phyloP scores from a whole-genome alignment of 768 basidiomycete genomes.

The Mycena crocata region DNA sequence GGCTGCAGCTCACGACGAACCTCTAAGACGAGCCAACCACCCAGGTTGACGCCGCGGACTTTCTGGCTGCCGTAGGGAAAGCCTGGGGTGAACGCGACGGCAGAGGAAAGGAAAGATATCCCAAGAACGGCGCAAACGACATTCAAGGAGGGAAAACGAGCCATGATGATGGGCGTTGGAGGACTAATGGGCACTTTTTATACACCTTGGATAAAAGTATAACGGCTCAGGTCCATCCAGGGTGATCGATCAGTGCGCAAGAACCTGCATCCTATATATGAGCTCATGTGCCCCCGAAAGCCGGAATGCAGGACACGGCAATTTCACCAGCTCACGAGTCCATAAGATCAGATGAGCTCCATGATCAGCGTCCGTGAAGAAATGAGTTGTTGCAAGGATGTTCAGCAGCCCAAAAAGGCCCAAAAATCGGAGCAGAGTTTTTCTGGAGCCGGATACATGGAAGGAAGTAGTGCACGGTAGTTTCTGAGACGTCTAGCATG shows the following conservation, averaged over 20 bases:
- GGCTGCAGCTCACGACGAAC: slow-evolving; percentile 38
- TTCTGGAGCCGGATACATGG: too few species aligned
- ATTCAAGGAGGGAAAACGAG: slow-evolving; percentile 29
- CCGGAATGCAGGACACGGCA: neutral
- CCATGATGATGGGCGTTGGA: slow-evolving; percentile 31
- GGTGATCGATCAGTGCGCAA: neutral
- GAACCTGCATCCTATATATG: slow-evolving; percentile 2
- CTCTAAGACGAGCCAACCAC: slow-evolving; percentile 65
- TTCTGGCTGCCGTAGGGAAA: slow-evolving; percentile 82
- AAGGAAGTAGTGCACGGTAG: too few species aligned
- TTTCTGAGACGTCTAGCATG: too few species aligned
- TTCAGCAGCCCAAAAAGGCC: too few species aligned
- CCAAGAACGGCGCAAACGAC: slow-evolving; percentile 36
- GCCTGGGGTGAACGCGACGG: slow-evolving; percentile 57
- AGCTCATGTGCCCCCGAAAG: slow-evolving; percentile 21
- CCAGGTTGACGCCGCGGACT: slow-evolving; percentile 88
- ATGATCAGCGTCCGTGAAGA: slow-evolving; percentile 10
- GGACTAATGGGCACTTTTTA: slow-evolving; percentile 28
- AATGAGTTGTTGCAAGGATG: too few species aligned
- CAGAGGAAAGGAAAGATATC: slow-evolving; percentile 45
- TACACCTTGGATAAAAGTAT: slow-evolving; percentile 3
- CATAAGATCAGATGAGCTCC: slow-evolving; percentile 18
- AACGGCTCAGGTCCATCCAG: neutral
- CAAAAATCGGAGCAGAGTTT: too few species aligned
- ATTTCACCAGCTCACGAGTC: neutral